Percentiles rank a stretch among this genome's conserved stretches.
Conservation (phyloP, 129 eudicot species). For the Flaveria sonorensis region DNA sequence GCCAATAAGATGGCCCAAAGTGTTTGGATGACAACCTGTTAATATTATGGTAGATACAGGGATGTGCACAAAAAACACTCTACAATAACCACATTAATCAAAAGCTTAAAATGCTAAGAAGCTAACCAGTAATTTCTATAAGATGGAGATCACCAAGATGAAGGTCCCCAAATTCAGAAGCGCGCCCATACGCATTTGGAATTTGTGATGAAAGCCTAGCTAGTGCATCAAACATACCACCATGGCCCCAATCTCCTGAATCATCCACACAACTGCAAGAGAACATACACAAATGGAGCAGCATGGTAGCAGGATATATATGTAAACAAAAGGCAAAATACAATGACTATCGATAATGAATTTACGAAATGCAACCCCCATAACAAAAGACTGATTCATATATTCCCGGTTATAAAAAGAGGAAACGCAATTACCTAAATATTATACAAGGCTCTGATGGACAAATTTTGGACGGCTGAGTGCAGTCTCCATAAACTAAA, state of each 20-base stretch:
- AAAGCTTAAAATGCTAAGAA: conserved; percentile 14
- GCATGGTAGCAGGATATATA: conserved; percentile 1
- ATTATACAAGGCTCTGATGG: conserved; percentile 67
- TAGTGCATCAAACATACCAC: conserved; percentile 89
- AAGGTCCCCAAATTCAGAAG: conserved; percentile 87
- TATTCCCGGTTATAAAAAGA: neutral
- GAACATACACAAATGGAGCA: conserved; percentile 12
- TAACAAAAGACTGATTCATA: neutral
- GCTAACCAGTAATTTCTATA: conserved; percentile 63
- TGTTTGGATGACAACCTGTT: neutral
- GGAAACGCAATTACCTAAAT: conserved; percentile 55
- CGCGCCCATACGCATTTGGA: conserved; percentile 74
- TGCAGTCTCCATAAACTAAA: conserved; percentile 95
- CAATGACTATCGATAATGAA: neutral
- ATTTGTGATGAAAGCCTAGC: conserved; percentile 60
- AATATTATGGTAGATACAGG: neutral
- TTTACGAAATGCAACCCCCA: neutral
- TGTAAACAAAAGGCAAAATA: conserved; percentile 15
- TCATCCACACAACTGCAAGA: conserved; percentile 84
- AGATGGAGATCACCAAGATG: conserved; percentile 97
- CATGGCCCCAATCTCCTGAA: conserved; percentile 96
- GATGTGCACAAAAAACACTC: neutral
- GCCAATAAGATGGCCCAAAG: conserved; percentile 1
- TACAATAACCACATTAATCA: neutral
- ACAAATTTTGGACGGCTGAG: conserved; percentile 61